A percentile compares a stretch with the other conserved stretches of the same genome.
Evolutionary conservation across 2,329 filamentous ascomycete genomes (phyloP).

Genomic region (Tolypocladium ophioglossoides): DNA sequence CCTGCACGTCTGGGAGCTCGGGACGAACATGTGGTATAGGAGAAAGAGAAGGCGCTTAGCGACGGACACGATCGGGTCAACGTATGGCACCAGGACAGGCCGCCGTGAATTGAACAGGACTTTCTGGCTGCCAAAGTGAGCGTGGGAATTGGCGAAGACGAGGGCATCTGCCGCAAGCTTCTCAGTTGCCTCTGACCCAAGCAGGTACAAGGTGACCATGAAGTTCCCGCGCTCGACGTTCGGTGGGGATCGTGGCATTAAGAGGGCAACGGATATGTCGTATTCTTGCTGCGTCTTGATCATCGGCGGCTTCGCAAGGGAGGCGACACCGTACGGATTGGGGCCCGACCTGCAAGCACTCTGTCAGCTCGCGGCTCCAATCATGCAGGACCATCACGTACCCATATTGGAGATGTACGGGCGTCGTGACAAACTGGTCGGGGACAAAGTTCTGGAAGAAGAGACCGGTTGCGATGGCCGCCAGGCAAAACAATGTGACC

Average conservation of each 20-base stretch:
- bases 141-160: slow-evolving; percentile 17
- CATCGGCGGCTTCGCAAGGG: slow-evolving; percentile 39
- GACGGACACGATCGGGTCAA: slow-evolving; percentile 55
- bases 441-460: slow-evolving; percentile 49
- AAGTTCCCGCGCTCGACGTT: slow-evolving; percentile 83
- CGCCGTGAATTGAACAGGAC: slow-evolving; percentile 57
- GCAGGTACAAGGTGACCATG: slow-evolving; percentile 75
- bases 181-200: slow-evolving; percentile 30
- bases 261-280: slow-evolving; percentile 67
- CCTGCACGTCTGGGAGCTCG: slow-evolving; percentile 49
- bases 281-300: slow-evolving; percentile 69
- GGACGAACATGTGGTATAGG: slow-evolving; percentile 58
- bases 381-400: slow-evolving; percentile 18
- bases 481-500: slow-evolving; percentile 33
- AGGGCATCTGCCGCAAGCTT: slow-evolving; percentile 15
- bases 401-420: slow-evolving; percentile 50
- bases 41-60: slow-evolving; percentile 52
- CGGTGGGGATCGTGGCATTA: slow-evolving; percentile 63
- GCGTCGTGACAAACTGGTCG: slow-evolving; percentile 39
- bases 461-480: slow-evolving; percentile 36
- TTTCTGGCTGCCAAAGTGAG: slow-evolving; percentile 22
- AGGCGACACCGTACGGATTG: slow-evolving; percentile 42
- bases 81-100: slow-evolving; percentile 70
- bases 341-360: slow-evolving; percentile 27
- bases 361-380: slow-evolving; percentile 4